These are phyloP conservation scores for Cyclotella baltica DNA, from an alignment of 108 stramenopile species.

Conservation along the genomic window DNA sequence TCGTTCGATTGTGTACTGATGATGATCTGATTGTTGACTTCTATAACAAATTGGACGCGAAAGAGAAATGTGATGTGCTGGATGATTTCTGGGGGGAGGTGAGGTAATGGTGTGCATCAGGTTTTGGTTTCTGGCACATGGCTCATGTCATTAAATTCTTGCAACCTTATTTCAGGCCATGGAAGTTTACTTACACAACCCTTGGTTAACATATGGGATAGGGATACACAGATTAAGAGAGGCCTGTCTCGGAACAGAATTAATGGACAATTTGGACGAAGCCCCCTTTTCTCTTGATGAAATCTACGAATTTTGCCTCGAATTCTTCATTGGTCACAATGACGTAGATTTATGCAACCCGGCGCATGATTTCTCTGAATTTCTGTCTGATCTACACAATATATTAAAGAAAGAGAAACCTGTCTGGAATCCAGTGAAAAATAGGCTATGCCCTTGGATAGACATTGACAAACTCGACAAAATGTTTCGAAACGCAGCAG, in stretches of 20 bases:
- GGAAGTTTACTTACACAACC: constrained; percentile 70
- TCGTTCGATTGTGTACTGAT: constrained; percentile 80
- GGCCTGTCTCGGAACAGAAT: constrained; percentile 58
- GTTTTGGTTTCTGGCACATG: neutral
- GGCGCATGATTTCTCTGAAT: too few relatives aligned
- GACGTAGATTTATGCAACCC: too few relatives aligned
- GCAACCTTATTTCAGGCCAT: constrained; percentile 55
- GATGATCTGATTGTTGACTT: constrained; percentile 61
- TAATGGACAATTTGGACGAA: constrained; percentile 72
- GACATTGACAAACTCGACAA: too few relatives aligned
- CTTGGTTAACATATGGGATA: constrained; percentile 73
- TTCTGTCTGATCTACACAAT: too few relatives aligned
- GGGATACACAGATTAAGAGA: constrained; percentile 76
- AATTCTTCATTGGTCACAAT: too few relatives aligned
- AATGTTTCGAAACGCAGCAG: too few relatives aligned
- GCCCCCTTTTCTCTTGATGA: too few relatives aligned
- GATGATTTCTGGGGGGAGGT: constrained; percentile 68
- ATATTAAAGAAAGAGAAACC: too few relatives aligned
- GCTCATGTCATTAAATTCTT: neutral
- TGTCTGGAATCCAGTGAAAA: too few relatives aligned
- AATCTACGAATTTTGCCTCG: too few relatives aligned
- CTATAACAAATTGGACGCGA: constrained; percentile 64
- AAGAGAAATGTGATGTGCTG: constrained; percentile 76
- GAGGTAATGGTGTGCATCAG: neutral
- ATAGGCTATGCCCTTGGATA: too few relatives aligned